Percentiles rank a stretch among this genome's conserved stretches.
Evolutionary conservation across 169 alveolate species (phyloP).

Genomic region (Cyclospora cayetanensis): DNA sequence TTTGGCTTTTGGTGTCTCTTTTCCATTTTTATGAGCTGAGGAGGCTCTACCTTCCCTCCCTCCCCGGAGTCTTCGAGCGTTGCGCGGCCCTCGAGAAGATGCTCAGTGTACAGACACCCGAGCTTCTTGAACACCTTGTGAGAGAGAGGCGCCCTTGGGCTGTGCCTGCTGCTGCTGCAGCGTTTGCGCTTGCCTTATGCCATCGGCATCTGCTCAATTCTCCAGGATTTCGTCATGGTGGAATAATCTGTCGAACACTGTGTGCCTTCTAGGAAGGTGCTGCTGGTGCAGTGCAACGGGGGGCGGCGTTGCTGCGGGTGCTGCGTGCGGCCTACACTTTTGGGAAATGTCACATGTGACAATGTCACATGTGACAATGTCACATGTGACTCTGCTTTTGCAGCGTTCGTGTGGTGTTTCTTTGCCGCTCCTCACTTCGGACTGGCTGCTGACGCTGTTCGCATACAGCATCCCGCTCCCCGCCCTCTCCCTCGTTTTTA

Average conservation of each 20-base stretch:
- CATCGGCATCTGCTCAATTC: neutral
- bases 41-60: constrained; percentile 18
- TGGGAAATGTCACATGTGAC: neutral
- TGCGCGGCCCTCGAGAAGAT: constrained; percentile 6
- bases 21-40: constrained; percentile 25
- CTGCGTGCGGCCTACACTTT: neutral
- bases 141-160: neutral
- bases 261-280: neutral
- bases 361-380: neutral
- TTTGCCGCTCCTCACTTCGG: constrained; percentile 84
- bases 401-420: constrained; percentile 76
- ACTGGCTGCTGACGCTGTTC: constrained; percentile 86
- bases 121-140: constrained; percentile 5
- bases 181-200: too few relatives aligned
- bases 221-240: neutral
- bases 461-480: constrained; percentile 83
- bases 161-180: constrained; percentile 5
- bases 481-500: constrained; percentile 60
- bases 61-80: constrained; percentile 14
- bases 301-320: neutral
- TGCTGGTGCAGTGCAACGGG: neutral
- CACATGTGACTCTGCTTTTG: neutral
- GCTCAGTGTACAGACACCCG: neutral
- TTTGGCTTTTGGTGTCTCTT: constrained; percentile 24
- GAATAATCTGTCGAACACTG: neutral